Percentiles rank a stretch among this genome's conserved stretches.
phyloP scores from a whole-genome alignment of 2,329 filamentous ascomycete species.

The Aquanectria penicillioides region DNA sequence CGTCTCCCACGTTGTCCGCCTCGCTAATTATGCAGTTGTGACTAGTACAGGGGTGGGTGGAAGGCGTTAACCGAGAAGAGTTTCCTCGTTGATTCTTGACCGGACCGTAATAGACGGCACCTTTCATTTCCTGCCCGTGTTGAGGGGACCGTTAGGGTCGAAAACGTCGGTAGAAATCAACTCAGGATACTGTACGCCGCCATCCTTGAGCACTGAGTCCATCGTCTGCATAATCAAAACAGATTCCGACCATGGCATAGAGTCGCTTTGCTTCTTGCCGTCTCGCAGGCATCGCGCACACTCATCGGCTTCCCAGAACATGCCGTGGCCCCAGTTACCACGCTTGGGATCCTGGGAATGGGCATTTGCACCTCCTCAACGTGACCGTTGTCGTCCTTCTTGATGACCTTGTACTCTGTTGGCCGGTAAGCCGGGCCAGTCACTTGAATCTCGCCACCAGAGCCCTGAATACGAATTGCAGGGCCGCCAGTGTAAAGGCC shows the following conservation, averaged over 20 bases:
- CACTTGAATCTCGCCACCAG: constrained; percentile 84
- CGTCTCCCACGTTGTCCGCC: constrained; percentile 16
- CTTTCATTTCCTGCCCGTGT: constrained; percentile 58
- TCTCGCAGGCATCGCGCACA: constrained; percentile 79
- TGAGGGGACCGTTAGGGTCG: constrained; percentile 69
- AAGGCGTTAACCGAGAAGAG: not conserved
- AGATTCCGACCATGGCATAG: constrained; percentile 79
- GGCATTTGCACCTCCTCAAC: constrained; percentile 63
- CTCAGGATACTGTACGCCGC: constrained; percentile 63
- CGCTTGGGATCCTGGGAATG: constrained; percentile 61
- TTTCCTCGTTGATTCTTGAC: not conserved
- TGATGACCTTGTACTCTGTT: constrained; percentile 71
- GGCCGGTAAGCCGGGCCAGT: constrained; percentile 77
- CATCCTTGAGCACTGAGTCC: constrained; percentile 65
- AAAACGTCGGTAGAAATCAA: constrained; percentile 67
- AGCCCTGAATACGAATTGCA: constrained; percentile 82
- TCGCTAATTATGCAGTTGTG: constrained; percentile 16
- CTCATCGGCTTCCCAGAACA: constrained; percentile 91
- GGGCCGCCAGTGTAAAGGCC: constrained; percentile 68
- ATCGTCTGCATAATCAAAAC: constrained; percentile 84
- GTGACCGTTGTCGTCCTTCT: constrained; percentile 57
- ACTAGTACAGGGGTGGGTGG: not conserved
- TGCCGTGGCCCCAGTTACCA: constrained; percentile 73
- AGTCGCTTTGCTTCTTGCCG: constrained; percentile 78
- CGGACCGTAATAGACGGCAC: not conserved